phyloP scores from a whole-genome alignment of 2,329 filamentous ascomycete genomes.

The Neocatenulostroma microsporum region DNA sequence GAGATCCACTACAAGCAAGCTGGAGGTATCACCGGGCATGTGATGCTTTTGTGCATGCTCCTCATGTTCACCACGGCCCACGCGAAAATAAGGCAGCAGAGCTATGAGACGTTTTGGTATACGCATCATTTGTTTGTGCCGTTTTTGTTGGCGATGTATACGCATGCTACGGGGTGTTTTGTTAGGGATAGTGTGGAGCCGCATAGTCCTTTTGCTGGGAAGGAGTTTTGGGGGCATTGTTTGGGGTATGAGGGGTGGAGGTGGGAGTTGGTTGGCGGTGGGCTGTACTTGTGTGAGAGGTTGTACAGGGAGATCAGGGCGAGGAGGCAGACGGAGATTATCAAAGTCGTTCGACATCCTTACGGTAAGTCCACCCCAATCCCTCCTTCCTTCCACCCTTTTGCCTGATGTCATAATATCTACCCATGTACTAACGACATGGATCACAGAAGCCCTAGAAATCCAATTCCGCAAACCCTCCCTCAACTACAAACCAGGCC shows the following conservation, averaged over 20 bases:
- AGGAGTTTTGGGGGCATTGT: constrained; percentile 82
- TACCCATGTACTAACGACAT: too few species aligned
- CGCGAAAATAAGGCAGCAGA: constrained; percentile 87
- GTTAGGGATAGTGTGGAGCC: constrained; percentile 69
- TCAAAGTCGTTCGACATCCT: constrained; percentile 88
- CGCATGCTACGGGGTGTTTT: constrained; percentile 92
- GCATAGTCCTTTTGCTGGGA: constrained; percentile 76
- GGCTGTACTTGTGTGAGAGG: constrained; percentile 77
- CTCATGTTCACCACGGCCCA: constrained; percentile 97
- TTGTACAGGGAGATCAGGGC: constrained; percentile 85
- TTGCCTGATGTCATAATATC: too few species aligned
- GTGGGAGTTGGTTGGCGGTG: constrained; percentile 86
- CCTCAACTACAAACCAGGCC: constrained; percentile 96
- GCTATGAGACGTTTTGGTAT: constrained; percentile 98
- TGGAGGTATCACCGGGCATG: constrained; percentile 87
- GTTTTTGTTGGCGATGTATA: constrained; percentile 88
- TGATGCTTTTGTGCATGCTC: constrained; percentile 99
- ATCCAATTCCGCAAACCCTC: constrained; percentile 95
- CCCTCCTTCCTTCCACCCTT: constrained; percentile 25
- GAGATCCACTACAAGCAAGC: constrained; percentile 87
- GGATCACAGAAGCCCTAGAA: constrained; percentile 72
- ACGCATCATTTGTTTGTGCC: constrained; percentile 98
- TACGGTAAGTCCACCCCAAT: constrained; percentile 56
- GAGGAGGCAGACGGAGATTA: constrained; percentile 77
- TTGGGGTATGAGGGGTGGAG: constrained; percentile 94